These are phyloP conservation scores for Hansfordia pulvinata DNA, from an alignment of 2,329 filamentous ascomycete genomes.

Conservation along the genomic window DNA sequence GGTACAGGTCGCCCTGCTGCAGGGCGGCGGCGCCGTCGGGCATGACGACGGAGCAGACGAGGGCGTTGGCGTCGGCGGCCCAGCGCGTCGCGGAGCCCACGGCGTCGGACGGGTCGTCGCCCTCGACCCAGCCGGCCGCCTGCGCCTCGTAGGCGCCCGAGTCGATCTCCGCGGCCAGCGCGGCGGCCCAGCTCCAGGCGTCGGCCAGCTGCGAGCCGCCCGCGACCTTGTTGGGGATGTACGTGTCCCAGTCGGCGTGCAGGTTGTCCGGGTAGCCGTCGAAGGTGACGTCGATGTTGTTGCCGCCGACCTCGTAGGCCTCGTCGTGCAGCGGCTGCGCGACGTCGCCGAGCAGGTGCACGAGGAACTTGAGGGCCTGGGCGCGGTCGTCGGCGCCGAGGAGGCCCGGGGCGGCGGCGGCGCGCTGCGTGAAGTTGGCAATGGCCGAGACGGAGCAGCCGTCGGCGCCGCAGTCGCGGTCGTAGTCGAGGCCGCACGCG, in stretches of 20 bases:
- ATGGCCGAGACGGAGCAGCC: slow-evolving; percentile 18
- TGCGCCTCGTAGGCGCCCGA: slow-evolving; percentile 18
- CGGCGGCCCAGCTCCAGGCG: slow-evolving; percentile 21
- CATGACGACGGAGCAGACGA: slow-evolving; percentile 25
- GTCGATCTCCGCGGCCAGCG: slow-evolving; percentile 20
- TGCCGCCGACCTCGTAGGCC: slow-evolving; percentile 28
- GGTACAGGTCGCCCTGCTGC: slow-evolving; percentile 22
- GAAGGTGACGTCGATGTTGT: slow-evolving; percentile 28
- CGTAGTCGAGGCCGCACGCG: slow-evolving; percentile 18
- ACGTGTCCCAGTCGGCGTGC: slow-evolving; percentile 34
- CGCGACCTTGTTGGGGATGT: slow-evolving; percentile 26
- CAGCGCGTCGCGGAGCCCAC: slow-evolving; percentile 24
- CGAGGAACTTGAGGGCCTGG: slow-evolving; percentile 6
- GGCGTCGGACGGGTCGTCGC: slow-evolving; percentile 20
- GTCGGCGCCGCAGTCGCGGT: slow-evolving; percentile 19
- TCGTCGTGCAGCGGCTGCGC: slow-evolving; percentile 26
- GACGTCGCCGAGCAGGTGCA: slow-evolving; percentile 30
- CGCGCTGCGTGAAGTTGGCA: slow-evolving; percentile 9
- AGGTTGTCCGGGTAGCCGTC: slow-evolving; percentile 26
- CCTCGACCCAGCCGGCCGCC: slow-evolving; percentile 21
- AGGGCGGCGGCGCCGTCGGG: slow-evolving; percentile 23
- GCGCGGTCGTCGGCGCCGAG: slow-evolving; percentile 5
- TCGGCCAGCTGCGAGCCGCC: slow-evolving; percentile 18
- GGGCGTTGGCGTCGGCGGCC: slow-evolving; percentile 27
- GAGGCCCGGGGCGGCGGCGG: slow-evolving; percentile 7